Evolutionary conservation across 208 protist genomes (phyloP).

Genomic region (Entamoeba histolytica): DNA sequence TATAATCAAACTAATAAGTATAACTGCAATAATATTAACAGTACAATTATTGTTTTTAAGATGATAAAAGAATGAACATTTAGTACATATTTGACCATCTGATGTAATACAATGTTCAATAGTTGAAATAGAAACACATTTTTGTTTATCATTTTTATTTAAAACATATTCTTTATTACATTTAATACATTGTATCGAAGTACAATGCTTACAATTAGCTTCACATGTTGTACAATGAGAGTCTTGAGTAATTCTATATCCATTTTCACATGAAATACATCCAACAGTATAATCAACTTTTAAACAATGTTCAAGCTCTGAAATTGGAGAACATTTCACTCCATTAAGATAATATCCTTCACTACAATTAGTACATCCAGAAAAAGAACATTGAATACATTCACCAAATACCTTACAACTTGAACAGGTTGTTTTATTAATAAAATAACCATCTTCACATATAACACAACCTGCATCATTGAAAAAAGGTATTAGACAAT

Average conservation of each 20-base stretch:
- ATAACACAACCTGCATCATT: background rate
- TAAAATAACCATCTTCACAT: background rate
- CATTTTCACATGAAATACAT: background rate
- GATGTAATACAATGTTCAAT: background rate
- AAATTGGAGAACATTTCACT: background rate
- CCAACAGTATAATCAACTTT: background rate
- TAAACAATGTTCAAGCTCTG: background rate
- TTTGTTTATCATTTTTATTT: background rate
- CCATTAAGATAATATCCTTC: background rate
- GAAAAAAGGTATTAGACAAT: background rate
- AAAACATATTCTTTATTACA: background rate
- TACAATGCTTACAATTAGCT: background rate
- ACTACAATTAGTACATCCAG: background rate
- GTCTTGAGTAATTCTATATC: background rate
- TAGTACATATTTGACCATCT: background rate
- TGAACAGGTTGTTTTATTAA: background rate
- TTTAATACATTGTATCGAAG: background rate
- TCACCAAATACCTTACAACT: background rate
- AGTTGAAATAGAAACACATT: background rate
- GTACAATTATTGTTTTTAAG: background rate
- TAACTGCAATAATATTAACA: background rate
- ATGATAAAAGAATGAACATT: background rate
- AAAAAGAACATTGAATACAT: background rate
- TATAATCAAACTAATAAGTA: background rate
- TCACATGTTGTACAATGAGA: too few relatives aligned